A percentile compares a stretch with the other conserved stretches of the same genome.
These are phyloP conservation scores for Zygnema circumcarinatum DNA, from an alignment of 139 green algal species.

Conservation along the genomic window DNA sequence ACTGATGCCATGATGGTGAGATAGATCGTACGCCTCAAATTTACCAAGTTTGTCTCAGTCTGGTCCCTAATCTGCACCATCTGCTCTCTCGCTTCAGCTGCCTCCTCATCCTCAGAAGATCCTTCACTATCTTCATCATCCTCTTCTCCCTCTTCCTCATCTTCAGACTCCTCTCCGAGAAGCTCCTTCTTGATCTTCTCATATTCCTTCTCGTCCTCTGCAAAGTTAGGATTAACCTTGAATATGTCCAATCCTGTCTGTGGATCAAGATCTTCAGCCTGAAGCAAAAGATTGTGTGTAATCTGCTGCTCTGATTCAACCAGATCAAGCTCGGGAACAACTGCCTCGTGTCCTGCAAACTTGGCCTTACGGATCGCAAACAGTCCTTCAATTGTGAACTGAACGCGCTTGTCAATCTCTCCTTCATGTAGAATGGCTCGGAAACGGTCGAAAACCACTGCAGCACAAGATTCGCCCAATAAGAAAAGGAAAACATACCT, in stretches of 20 bases:
- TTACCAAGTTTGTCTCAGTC: slow-evolving; percentile 92
- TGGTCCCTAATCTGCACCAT: slow-evolving; percentile 55
- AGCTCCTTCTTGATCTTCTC: slow-evolving; percentile 81
- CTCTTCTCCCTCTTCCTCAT: slow-evolving; percentile 59
- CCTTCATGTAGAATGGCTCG: slow-evolving; percentile 90
- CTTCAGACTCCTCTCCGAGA: slow-evolving; percentile 69
- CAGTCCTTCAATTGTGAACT: slow-evolving; percentile 95
- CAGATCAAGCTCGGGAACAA: slow-evolving; percentile 87
- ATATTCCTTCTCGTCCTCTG: slow-evolving; percentile 69
- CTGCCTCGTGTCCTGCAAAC: slow-evolving; percentile 73
- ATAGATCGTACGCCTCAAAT: slow-evolving; percentile 98
- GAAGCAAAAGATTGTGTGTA: slow-evolving; percentile 87
- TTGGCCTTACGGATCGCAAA: slow-evolving; percentile 86
- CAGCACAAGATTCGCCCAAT: slow-evolving; percentile 1
- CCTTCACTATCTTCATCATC: slow-evolving; percentile 57
- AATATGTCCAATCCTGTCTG: slow-evolving; percentile 75
- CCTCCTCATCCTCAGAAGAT: slow-evolving; percentile 56
- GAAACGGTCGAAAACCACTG: slow-evolving; percentile 87
- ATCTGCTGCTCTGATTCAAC: slow-evolving; percentile 96
- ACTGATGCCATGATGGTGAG: slow-evolving; percentile 97
- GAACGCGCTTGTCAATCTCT: slow-evolving; percentile 82
- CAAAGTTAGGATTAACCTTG: slow-evolving; percentile 80
- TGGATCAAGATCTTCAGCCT: slow-evolving; percentile 69
- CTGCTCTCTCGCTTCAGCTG: slow-evolving; percentile 67
- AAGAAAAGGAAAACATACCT: slow-evolving; percentile 28